phyloP scores from a whole-genome alignment of 306 rosid genomes.

The Senna siamea region DNA sequence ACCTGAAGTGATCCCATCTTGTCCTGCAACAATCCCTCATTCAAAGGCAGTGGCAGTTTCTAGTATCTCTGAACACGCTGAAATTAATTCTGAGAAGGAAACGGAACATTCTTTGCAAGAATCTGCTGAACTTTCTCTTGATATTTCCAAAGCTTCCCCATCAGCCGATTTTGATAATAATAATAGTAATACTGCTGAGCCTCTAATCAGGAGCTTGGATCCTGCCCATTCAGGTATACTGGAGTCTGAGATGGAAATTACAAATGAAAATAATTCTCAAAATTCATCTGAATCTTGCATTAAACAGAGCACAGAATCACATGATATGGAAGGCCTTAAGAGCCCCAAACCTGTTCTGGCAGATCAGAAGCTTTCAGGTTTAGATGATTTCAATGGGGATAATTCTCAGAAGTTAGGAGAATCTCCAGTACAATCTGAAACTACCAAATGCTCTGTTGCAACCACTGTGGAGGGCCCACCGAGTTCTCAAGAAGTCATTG shows the following conservation, averaged over 20 bases:
- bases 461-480: neutral
- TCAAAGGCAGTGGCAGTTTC: slow-evolving; percentile 31
- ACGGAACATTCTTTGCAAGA: slow-evolving; percentile 27
- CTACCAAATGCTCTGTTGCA: neutral
- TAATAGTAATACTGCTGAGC: neutral
- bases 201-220: neutral
- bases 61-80: slow-evolving; percentile 36
- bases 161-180: neutral
- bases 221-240: slow-evolving; percentile 12
- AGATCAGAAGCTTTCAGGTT: slow-evolving; percentile 33
- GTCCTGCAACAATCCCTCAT: slow-evolving; percentile 26
- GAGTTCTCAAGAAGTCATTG: neutral
- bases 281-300: slow-evolving; percentile 20
- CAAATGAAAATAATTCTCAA: slow-evolving; percentile 20
- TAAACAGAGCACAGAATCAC: slow-evolving; percentile 27
- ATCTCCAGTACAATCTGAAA: neutral
- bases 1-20: slow-evolving; percentile 35
- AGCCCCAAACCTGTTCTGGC: slow-evolving; percentile 19
- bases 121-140: slow-evolving; percentile 28
- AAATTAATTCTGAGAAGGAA: slow-evolving; percentile 33
- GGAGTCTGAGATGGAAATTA: slow-evolving; percentile 23
- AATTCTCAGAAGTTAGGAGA: neutral
- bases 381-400: slow-evolving; percentile 6
- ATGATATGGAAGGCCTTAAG: slow-evolving; percentile 25
- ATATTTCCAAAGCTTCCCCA: slow-evolving; percentile 2